phyloP scores from a whole-genome alignment of 2,329 filamentous ascomycete species.

The Beauveria caledonica region DNA sequence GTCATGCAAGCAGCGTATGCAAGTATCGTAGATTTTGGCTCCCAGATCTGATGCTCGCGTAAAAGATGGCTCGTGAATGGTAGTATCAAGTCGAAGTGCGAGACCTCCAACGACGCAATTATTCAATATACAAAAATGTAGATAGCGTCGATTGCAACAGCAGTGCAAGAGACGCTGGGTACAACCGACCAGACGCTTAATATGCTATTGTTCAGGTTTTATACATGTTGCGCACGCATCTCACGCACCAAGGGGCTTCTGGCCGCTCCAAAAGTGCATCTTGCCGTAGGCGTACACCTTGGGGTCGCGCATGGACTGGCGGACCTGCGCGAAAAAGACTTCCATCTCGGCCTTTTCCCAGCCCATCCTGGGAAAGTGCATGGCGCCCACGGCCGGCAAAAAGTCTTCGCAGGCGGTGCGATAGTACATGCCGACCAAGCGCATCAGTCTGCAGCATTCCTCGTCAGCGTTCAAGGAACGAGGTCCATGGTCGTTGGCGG shows the following conservation, averaged over 20 bases:
- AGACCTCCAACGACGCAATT: too few relatives aligned
- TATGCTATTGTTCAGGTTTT: background rate
- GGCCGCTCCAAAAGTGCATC: slow-evolving; percentile 36
- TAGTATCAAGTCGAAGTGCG: background rate
- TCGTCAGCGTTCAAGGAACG: background rate
- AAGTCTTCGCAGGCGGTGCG: slow-evolving; percentile 33
- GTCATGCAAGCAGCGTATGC: too few relatives aligned
- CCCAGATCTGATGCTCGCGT: background rate
- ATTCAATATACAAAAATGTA: too few relatives aligned
- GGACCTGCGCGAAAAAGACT: slow-evolving; percentile 24
- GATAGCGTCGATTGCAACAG: too few relatives aligned
- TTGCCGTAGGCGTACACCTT: slow-evolving; percentile 27
- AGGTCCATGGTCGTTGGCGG: too few relatives aligned
- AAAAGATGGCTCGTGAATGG: background rate
- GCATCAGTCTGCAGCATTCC: slow-evolving; percentile 23
- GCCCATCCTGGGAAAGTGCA: slow-evolving; percentile 32
- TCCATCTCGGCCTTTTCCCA: slow-evolving; percentile 27
- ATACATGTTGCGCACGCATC: background rate
- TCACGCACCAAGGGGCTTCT: slow-evolving; percentile 23
- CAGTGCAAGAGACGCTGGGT: too few relatives aligned
- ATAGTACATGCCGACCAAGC: slow-evolving; percentile 34
- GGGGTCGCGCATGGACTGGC: slow-evolving; percentile 24
- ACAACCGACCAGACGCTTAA: background rate
- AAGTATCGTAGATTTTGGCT: background rate
- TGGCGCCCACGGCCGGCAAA: slow-evolving; percentile 31